Conservation (phyloP, 768 basidiomycete species). For the Suillus plorans region DNA sequence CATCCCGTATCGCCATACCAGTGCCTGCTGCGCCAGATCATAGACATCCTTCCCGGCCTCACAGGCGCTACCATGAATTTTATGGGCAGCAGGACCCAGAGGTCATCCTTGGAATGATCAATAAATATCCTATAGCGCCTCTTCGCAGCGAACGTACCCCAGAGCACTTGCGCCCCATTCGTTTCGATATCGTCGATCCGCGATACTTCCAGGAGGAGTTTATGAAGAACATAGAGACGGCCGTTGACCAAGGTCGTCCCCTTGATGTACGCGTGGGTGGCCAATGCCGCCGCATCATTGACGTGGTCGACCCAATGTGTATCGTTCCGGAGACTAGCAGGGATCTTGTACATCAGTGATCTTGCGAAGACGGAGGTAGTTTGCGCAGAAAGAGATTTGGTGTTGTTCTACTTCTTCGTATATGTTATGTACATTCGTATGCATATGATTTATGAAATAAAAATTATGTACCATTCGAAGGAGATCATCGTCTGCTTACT, state of each 20-base stretch:
- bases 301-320: neutral
- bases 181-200: constrained; percentile 11
- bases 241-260: constrained; percentile 8
- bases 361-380: neutral
- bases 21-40: neutral
- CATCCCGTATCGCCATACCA: neutral
- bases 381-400: neutral
- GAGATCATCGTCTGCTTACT: neutral
- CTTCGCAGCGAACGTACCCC: constrained; percentile 1
- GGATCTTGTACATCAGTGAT: neutral
- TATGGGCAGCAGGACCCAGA: neutral
- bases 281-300: constrained; percentile 7
- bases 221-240: constrained; percentile 1
- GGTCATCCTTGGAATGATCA: constrained; percentile 1
- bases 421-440: neutral
- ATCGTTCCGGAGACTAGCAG: constrained; percentile 7
- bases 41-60: neutral
- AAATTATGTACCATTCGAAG: neutral
- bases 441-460: neutral
- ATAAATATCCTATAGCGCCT: constrained; percentile 4
- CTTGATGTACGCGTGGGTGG: constrained; percentile 12
- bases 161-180: constrained; percentile 8
- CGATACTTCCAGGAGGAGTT: neutral
- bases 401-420: neutral
- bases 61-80: neutral